These are phyloP conservation scores for Pachysandra terminalis DNA, from an alignment of 164 flowering plant species.

Conservation along the genomic window DNA sequence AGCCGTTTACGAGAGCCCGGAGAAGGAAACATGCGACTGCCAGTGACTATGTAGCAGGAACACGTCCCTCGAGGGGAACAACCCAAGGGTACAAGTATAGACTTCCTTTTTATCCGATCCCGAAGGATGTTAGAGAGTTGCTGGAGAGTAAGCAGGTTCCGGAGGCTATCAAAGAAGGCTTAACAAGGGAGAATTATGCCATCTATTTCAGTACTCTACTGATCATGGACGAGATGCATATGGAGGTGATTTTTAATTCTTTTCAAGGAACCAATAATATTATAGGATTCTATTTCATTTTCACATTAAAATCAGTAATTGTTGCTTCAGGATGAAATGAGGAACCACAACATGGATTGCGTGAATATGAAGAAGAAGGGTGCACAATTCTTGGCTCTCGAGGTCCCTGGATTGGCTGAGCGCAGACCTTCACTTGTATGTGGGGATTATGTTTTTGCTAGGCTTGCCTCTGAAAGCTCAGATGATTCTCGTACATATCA, in stretches of 20 bases:
- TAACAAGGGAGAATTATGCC: slow-evolving; percentile 47
- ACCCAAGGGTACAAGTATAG: slow-evolving; percentile 21
- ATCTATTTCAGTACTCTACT: slow-evolving; percentile 55
- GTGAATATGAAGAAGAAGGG: slow-evolving; percentile 55
- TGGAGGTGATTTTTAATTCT: slow-evolving; percentile 54
- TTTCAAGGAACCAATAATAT: neutral
- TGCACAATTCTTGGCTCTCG: slow-evolving; percentile 47
- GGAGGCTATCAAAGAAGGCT: slow-evolving; percentile 45
- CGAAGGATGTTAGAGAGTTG: slow-evolving; percentile 43
- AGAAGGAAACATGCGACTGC: slow-evolving; percentile 34
- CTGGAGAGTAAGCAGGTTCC: slow-evolving; percentile 56
- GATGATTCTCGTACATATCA: slow-evolving; percentile 38
- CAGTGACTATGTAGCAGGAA: slow-evolving; percentile 38
- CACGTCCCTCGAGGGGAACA: slow-evolving; percentile 42
- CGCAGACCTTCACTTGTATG: slow-evolving; percentile 86
- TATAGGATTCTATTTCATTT: neutral
- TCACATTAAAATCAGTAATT: slow-evolving; percentile 8
- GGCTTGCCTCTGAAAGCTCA: slow-evolving; percentile 26
- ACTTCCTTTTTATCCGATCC: slow-evolving; percentile 59
- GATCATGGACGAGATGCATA: slow-evolving; percentile 75
- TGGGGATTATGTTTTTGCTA: slow-evolving; percentile 69
- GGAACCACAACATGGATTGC: slow-evolving; percentile 66
- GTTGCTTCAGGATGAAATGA: slow-evolving; percentile 71
- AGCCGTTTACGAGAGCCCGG: slow-evolving; percentile 47
- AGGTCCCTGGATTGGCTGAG: slow-evolving; percentile 93